These are phyloP conservation scores for Trametopsis cervina DNA, from an alignment of 768 basidiomycete genomes.

Conservation along the genomic window DNA sequence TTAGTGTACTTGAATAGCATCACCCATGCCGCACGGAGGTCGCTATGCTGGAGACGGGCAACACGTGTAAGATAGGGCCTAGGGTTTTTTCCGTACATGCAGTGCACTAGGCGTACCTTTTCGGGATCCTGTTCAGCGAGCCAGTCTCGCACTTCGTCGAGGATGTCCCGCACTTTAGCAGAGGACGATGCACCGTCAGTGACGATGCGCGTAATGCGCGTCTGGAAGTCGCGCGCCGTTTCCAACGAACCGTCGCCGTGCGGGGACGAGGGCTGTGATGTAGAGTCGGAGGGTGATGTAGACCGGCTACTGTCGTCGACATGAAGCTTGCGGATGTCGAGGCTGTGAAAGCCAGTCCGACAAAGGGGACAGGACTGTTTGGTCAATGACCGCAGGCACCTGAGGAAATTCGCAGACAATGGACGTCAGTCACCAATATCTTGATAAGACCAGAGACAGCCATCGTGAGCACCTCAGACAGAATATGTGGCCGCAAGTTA, in stretches of 20 bases:
- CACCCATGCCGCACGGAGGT: slow-evolving; percentile 19
- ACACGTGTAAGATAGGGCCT: not conserved
- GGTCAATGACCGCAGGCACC: slow-evolving; percentile 48
- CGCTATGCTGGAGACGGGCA: slow-evolving; percentile 14
- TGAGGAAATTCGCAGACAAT: slow-evolving; percentile 18
- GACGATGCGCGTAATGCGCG: slow-evolving; percentile 46
- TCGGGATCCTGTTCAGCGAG: slow-evolving; percentile 14
- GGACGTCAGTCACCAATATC: slow-evolving; percentile 1
- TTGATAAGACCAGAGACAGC: slow-evolving; percentile 4
- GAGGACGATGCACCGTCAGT: slow-evolving; percentile 38
- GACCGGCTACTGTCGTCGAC: slow-evolving; percentile 41
- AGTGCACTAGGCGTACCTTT: slow-evolving; percentile 12
- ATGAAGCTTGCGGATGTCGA: slow-evolving; percentile 48
- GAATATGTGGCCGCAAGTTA: slow-evolving; percentile 69
- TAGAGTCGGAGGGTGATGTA: slow-evolving; percentile 11
- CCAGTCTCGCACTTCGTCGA: slow-evolving; percentile 20
- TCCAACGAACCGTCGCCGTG: slow-evolving; percentile 21
- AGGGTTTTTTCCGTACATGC: not conserved
- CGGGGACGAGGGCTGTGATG: slow-evolving; percentile 11
- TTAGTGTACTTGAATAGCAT: slow-evolving; percentile 17
- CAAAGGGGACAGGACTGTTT: slow-evolving; percentile 57
- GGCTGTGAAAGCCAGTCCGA: slow-evolving; percentile 42
- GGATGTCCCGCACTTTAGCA: slow-evolving; percentile 14
- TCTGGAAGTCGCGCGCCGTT: slow-evolving; percentile 44
- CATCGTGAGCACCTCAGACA: slow-evolving; percentile 25